These are phyloP conservation scores for Xanthoceras sorbifolium DNA, from an alignment of 345 rosid species.

Conservation along the genomic window DNA sequence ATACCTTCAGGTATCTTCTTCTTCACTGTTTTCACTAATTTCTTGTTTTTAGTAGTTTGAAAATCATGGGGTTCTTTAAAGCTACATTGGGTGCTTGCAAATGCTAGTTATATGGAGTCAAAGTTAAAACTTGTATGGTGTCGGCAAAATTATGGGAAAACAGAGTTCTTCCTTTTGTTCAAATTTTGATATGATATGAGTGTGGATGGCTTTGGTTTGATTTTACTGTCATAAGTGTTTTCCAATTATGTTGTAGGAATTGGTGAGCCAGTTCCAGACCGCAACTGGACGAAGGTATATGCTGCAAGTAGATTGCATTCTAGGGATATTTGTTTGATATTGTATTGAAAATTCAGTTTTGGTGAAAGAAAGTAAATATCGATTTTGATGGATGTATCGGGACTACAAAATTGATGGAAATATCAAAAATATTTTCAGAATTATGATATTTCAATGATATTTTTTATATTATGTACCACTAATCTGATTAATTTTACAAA, in stretches of 20 bases:
- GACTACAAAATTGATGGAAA: too few species aligned
- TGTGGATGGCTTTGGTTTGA: not conserved
- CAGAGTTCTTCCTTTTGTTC: too few species aligned
- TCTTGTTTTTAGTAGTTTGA: not conserved
- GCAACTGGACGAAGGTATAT: constrained; percentile 67
- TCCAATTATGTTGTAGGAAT: constrained; percentile 44
- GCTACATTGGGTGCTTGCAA: too few species aligned
- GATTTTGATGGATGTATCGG: too few species aligned
- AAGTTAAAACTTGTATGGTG: not conserved
- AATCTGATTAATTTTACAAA: too few species aligned
- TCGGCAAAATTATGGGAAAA: not conserved
- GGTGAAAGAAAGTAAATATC: too few species aligned
- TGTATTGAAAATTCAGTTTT: too few species aligned
- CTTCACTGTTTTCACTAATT: not conserved
- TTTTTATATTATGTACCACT: too few species aligned
- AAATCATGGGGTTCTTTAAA: not conserved
- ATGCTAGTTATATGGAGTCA: too few species aligned
- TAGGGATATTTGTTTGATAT: not conserved
- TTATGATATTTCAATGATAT: too few species aligned
- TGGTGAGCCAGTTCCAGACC: constrained; percentile 84
- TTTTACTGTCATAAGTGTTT: not conserved
- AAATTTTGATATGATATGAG: too few species aligned
- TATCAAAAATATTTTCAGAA: too few species aligned
- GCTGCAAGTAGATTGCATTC: not conserved
- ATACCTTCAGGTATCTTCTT: constrained; percentile 57